Evolutionary conservation across 768 basidiomycete genomes (phyloP), one percentile per base, ranked within the genome.

Genomic region (Leccinum boreale): DNA sequence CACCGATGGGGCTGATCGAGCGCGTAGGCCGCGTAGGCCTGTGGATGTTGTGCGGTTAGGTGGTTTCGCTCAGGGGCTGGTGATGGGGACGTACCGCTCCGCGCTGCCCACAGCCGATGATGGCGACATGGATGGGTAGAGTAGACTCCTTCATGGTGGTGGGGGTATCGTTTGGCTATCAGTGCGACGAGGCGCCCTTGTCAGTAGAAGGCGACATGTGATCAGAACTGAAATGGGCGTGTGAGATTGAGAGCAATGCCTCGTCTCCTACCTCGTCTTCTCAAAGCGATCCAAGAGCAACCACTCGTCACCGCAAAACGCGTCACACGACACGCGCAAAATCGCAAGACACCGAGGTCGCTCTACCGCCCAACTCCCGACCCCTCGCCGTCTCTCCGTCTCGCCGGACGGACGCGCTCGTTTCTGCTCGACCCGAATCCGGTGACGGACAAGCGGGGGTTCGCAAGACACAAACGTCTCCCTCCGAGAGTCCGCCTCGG

Each of bases 31-130:
- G 86, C 79, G 62, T 94, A 94, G 21, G 69, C 72, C 87, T 92
- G 59, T 8, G 48, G 14, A 19, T 4, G n/a, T n/a, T n/a, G 9
- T 42, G 51, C 14, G 23, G 6, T 12, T 33, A 8, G 31, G 31
- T 33, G 12, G 31, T 12, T 33, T 31, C 31, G 11, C 7, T 36
- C 45, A 26, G 14, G 36, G 52, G 42, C 19, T 5, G 24, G 19
- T 1, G 51, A 52, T 50, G 58, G 19, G 42, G n/a, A 26, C 73
- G 35, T 59, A 91, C 92, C 75, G 78, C 80, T 53, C 92, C 93
- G 55, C 93, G 84, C 68, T 90, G 85, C 6, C 93, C 93, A 64
- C 90, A 92, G 19, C 93, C 93, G 31, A 95, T 71, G 58, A 94
- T 75, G 14, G 85, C 91, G 35, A 94, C 63, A 0, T 90, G 93